phyloP scores from a whole-genome alignment of 2,329 filamentous ascomycete species.

The Neurospora crassa region DNA sequence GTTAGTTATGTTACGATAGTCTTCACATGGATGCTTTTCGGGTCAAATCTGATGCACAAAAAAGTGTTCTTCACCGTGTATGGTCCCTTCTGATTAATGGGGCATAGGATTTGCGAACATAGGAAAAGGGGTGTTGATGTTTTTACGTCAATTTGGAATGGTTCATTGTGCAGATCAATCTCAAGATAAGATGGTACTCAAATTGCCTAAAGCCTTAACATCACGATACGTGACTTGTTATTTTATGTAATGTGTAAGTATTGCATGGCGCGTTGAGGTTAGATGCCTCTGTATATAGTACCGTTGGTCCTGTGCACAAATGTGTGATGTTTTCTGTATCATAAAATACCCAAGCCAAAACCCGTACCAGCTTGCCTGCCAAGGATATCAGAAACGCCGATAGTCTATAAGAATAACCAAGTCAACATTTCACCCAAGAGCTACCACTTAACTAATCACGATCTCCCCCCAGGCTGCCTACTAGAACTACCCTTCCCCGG shows the following conservation, averaged over 20 bases:
- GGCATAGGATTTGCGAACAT: not conserved
- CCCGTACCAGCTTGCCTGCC: not conserved
- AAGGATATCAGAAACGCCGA: not conserved
- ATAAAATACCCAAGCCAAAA: not conserved
- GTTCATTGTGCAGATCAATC: not conserved
- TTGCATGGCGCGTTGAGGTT: not conserved
- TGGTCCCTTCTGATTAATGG: not conserved
- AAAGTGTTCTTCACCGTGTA: no score
- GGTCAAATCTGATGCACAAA: no score
- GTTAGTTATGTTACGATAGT: not conserved
- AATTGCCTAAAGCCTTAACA: not conserved
- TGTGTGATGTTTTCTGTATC: not conserved
- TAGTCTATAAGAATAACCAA: not conserved
- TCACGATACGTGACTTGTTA: not conserved
- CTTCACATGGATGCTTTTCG: not conserved
- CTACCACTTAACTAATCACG: not conserved
- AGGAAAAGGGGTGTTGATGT: not conserved
- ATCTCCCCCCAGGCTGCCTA: not conserved
- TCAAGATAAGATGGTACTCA: not conserved
- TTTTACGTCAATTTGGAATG: not conserved
- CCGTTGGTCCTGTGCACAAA: not conserved
- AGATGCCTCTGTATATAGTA: not conserved
- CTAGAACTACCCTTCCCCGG: constrained; percentile 12
- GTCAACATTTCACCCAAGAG: not conserved
- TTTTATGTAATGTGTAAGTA: not conserved